Base-by-base conservation (phyloP, 2,329 filamentous ascomycete species). In the Hypomyces rosellus region DNA sequence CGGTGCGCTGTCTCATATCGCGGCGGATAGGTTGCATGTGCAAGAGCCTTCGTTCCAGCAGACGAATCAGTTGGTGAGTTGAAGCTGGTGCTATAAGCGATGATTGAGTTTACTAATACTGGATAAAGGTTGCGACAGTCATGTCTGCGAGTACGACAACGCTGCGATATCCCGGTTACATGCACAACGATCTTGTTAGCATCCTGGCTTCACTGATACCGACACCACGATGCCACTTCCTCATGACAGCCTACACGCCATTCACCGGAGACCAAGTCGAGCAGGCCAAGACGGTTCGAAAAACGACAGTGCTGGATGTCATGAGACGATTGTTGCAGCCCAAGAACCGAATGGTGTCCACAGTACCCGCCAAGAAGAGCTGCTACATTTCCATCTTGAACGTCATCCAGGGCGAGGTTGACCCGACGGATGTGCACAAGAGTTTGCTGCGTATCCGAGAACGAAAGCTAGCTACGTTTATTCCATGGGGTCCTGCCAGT, bases 311-410 rank as follows among this genome's bases (percentile, higher is more conserved):
- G 8, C 73, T 99, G 38, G 93, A 99, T 66, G 95, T 99, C 55
- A 99, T 99, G 93, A 84, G 93, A 51, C 81, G 93, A 53, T 75
- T 99, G 20, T 75, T 99, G 52, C 95, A 99, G 70, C 93, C 93
- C 37, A 99, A 99, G 77, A 99, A 99, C 71, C 85, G 95, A 66
- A 99, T 99, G 93, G 93, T 99, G 42, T 96, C 91, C 20, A 96
- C 93, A 18, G 86, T 90, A 50, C 91, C 92, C 1, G 88, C 87
- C 62, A 97, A 97, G 74, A 95, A 89, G 74, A 96, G 90, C 72
- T 99, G 93, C 74, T 99, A 99, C 74, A 97, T 99, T 64, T 96
- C 90, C 44, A 97, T 99, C 60, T 77, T 99, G 55, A 97, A 99
- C 69, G 96, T 99, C 62, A 99, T 99, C 61, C 93, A 97, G 74